Evolutionary conservation across 257 asterid species (phyloP), one percentile per base, ranked within the genome.

Genomic region (Linaria vulgaris): DNA sequence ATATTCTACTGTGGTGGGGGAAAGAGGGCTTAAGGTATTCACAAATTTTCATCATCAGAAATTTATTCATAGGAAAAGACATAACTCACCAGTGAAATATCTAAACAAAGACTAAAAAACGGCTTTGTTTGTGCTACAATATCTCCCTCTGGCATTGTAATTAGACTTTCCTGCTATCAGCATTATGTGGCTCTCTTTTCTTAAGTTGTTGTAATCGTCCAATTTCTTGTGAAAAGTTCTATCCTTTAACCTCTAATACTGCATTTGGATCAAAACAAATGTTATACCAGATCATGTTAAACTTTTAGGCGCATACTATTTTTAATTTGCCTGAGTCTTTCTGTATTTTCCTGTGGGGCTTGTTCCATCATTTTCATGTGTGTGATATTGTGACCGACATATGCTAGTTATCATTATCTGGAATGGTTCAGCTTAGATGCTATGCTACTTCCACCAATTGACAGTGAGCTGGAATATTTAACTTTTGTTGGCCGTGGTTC

Each of bases 11-110:
- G 71, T 85, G 58, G 99, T 94, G 9, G 99, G 99, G 75, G 99
- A 94, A 86, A 89, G 99, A 76, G 99, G 99, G 57, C 97, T 94
- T 53, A 94, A 94, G 94, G 99, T 94, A 69, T 75, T 64, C 31
- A 39, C 60, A 63, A 14, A 27, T 56, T 50, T n/a, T 71, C 38
- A 60, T 38, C 59, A 38, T 34, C 9, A 23, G 1, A 48, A 19
- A 48, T 12, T 17, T 44, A 44, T 34, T 34, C 5, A 34, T 34
- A 34, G 41, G 10, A 34, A 34, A 34, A 8, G 41, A 34, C 6
- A 34, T 4, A 34, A 34, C 1, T 34, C 6, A 34, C 27, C 24
- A 20, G 14, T 31, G 46, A 30, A 56, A 9, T 56, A 19, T 56
- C 16, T 56, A 34, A 12, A 53, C 59, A 14, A 1, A 48, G 11